A percentile compares a stretch with the other conserved stretches of the same genome.
phyloP scores from a whole-genome alignment of 2,329 filamentous ascomycete species.

The Ascochyta fabae region DNA sequence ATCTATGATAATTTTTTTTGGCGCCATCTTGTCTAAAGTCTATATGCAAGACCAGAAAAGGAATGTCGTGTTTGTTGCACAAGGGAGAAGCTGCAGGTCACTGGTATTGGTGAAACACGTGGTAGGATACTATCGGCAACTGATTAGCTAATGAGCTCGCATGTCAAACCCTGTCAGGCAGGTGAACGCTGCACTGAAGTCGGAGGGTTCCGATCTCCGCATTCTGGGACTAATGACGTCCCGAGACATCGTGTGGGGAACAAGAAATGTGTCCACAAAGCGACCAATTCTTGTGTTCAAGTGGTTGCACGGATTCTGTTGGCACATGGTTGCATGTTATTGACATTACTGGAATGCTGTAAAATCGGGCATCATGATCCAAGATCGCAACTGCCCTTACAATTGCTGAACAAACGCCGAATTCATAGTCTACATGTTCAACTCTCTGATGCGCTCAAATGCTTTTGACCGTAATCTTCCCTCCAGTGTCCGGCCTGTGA shows the following conservation, averaged over 20 bases:
- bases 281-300: not conserved
- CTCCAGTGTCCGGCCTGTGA: not conserved
- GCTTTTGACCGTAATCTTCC: conserved; percentile 12
- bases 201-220: conserved; percentile 28
- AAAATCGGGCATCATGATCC: conserved; percentile 9
- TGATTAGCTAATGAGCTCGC: conserved; percentile 33
- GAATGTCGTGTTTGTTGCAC: conserved; percentile 10
- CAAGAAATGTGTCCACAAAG: conserved; percentile 14
- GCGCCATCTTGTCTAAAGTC: conserved; percentile 45
- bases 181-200: conserved; percentile 13
- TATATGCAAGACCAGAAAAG: not conserved
- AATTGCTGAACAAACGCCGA: conserved; percentile 37
- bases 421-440: conserved; percentile 40
- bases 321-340: not conserved
- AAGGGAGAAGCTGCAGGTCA: conserved; percentile 10
- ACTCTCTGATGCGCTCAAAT: conserved; percentile 24
- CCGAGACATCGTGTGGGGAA: conserved; percentile 1
- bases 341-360: not conserved
- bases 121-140: conserved; percentile 14
- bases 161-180: conserved; percentile 25
- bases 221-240: conserved; percentile 20
- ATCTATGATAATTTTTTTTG: conserved; percentile 83
- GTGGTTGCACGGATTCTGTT: not conserved
- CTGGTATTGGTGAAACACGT: conserved; percentile 7
- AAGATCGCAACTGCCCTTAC: conserved; percentile 24